Evolutionary conservation across 257 asterid genomes (phyloP), one percentile per base, ranked within the genome.

Genomic region (Perilla frutescens): DNA sequence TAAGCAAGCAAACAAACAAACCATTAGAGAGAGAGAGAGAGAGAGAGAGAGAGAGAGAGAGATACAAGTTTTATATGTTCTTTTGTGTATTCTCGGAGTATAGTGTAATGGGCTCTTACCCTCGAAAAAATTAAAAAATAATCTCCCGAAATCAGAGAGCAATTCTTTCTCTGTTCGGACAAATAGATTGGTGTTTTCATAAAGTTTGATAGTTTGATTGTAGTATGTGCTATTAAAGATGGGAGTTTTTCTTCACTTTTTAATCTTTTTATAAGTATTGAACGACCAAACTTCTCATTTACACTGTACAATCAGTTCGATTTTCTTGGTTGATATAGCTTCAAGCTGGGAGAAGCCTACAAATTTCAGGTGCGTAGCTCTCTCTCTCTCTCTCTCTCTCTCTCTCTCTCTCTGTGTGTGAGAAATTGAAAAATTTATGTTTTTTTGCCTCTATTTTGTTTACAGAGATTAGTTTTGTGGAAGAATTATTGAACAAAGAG

Each of bases 401-500:
- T 51, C 58, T 6, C 58, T 51, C 58, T 15, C 58, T 15, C 58
- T n/a, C 10, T 51, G 0, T 14, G 58, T 58, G 15, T 66, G 67
- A 6, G 48, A 32, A 53, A 31, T 59, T n/a, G 45, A 15, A 20
- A 15, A 62, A 8, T 41, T 44, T 6, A 47, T 54, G 47, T 8
- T 40, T 15, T 53, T 58, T 72, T 20, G 45, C 9, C 10, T 39
- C 4, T 67, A 32, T 67, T 72, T 73, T 62, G 71, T 7, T 7
- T 36, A 14, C 76, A 70, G 49, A 70, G 48, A 44, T 45, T 62
- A 50, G 15, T 44, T 26, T 41, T 20, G 70, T 39, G 67, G 34
- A 15, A 76, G 15, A 72, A 36, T 44, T 74, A 77, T 69, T 61
- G 49, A 77, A 64, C 53, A 12, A 12, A 78, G 74, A 47, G 70